Evolutionary conservation across 1,284 basidiomycete genomes (phyloP), one percentile per base, ranked within the genome.

Genomic region (Macrocystidia cucumis): DNA sequence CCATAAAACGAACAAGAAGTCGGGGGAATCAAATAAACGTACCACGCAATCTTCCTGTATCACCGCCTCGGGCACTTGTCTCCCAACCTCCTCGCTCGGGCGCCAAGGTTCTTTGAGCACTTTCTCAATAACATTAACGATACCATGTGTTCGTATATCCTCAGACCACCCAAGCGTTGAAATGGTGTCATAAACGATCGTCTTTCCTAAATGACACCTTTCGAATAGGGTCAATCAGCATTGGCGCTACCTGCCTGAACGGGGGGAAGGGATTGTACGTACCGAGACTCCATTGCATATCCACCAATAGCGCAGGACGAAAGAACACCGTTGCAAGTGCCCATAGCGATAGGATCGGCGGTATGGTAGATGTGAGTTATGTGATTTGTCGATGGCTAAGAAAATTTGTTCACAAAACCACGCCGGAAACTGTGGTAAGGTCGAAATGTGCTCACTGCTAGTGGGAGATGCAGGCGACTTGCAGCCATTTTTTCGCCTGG

Each of bases 401-500:
- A 30, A 34, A 18, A 22, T 22, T 3, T 17, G 50, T 2, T n/a
- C n/a, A n/a, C n/a, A n/a, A n/a, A 41, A 38, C 16, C 7, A 6
- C 19, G 16, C n/a, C 28, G 18, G 23, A 37, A 28, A 11, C 19
- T 30, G 22, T 22, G 18, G 37, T 32, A 8, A 34, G 29, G 21
- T 4, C 19, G 9, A 16, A 25, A 20, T 18, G 18, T 33, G 51
- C 76, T 46, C 51, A 85, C 83, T 1, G 83, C 80, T 28, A 72
- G 71, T 0, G 95, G 96, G 7, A 99, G 69, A 60, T 98, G 96
- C 19, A 99, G 67, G 12, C 95, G 74, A 28, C 62, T 54, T 1
- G 96, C 78, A 1, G 96, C 88, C 55, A 95, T 72, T 47, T 72
- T 77, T 48, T 98, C 96, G 3, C 91, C 93, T 0, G 93, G 93